Evolutionary conservation across 139 green algal species (phyloP), one percentile per base, ranked within the genome.

Genomic region (Microglena sp.): DNA sequence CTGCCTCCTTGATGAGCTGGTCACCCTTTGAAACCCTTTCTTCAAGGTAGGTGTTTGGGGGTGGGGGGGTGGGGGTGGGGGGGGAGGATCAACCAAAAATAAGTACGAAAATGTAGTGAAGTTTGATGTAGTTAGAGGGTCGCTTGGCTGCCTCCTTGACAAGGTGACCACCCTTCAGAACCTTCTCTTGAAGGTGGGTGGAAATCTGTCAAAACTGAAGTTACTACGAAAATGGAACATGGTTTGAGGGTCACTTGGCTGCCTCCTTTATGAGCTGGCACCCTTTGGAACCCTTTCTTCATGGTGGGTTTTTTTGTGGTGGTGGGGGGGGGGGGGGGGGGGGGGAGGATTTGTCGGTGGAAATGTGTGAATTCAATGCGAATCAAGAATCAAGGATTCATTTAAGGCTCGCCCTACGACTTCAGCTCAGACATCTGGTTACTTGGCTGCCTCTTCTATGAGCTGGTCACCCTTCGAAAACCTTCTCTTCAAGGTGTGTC

Each of bases 1-100:
- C 26, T 91, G 84, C 74, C 44, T 89, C 24, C 77, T 94, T 31
- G 89, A 87, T 68, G 87, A 94, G 76, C 80, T 93, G 30, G 70
- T 82, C 61, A 81, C 74, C 21, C 65, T 81, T 15, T 34, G 69
- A 27, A 81, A 74, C 68, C 74, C 74, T 6, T 81, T 81, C 46
- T 86, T 84, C 72, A 83, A 76, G 69, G 74, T 71, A 50, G 0
- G 59, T 61, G 27, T 40, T n/a, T n/a, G n/a, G n/a, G n/a, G n/a
- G n/a, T n/a, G n/a, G n/a, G n/a, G n/a, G n/a, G n/a, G n/a, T n/a
- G n/a, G n/a, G n/a, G n/a, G 15, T 22, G 8, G n/a, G n/a, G n/a
- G n/a, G n/a, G n/a, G n/a, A n/a, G n/a, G n/a, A n/a, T n/a, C n/a
- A n/a, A n/a, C n/a, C n/a, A n/a, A n/a, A n/a, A n/a, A n/a, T n/a